Evolutionary conservation across 257 asterid genomes (phyloP).

Genomic region (Oldenlandia corymbosa): DNA sequence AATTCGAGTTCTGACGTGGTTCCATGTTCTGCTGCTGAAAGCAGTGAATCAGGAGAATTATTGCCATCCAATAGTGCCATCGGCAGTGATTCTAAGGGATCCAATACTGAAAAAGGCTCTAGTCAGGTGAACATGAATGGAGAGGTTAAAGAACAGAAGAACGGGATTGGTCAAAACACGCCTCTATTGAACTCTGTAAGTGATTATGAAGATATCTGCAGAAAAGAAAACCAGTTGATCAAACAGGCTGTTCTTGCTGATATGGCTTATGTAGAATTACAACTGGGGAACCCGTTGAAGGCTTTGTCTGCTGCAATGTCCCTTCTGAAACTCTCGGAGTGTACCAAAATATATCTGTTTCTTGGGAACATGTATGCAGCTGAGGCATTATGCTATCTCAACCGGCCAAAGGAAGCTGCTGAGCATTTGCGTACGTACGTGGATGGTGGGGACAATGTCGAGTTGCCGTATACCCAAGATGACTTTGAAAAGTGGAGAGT

Average conservation of each 20-base stretch:
- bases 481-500: constrained; percentile 61
- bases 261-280: constrained; percentile 70
- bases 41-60: constrained; percentile 42
- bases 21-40: constrained; percentile 27
- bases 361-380: constrained; percentile 69
- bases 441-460: constrained; percentile 43
- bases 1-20: constrained; percentile 26
- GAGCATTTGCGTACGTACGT: constrained; percentile 41
- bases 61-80: constrained; percentile 24
- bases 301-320: constrained; percentile 58
- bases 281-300: constrained; percentile 55
- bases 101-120: constrained; percentile 24
- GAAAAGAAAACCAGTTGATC: constrained; percentile 57
- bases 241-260: constrained; percentile 68
- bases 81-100: constrained; percentile 38
- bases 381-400: constrained; percentile 80
- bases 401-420: constrained; percentile 74
- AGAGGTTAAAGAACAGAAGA: constrained; percentile 65
- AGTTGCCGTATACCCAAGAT: constrained; percentile 58
- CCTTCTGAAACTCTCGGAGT: constrained; percentile 46
- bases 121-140: constrained; percentile 49
- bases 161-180: constrained; percentile 43
- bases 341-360: constrained; percentile 49
- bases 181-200: constrained; percentile 41
- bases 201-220: constrained; percentile 45